Evolutionary conservation across 768 basidiomycete genomes (phyloP).

Genomic region (Rhizopogon sp.): DNA sequence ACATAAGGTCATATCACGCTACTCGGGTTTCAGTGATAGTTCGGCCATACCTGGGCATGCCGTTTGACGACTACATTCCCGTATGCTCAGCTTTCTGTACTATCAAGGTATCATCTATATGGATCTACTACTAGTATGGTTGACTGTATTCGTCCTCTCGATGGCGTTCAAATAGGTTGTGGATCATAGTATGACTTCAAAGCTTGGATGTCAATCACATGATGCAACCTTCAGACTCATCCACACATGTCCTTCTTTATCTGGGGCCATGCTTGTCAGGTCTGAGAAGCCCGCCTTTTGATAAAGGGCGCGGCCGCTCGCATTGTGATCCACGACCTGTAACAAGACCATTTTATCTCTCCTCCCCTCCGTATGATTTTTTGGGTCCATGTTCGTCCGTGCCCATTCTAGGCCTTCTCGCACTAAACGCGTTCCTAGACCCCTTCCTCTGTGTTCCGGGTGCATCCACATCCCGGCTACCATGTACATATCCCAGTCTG

Average conservation of each 20-base stretch:
- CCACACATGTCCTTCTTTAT: slow-evolving; percentile 11
- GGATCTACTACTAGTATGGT: too few relatives aligned
- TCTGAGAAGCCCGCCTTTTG: slow-evolving; percentile 16
- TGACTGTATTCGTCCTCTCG: too few relatives aligned
- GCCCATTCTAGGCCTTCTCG: slow-evolving; percentile 20
- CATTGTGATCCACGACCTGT: slow-evolving; percentile 11
- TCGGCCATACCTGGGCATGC: too few relatives aligned
- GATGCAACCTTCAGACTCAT: slow-evolving; percentile 23
- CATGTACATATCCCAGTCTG: slow-evolving; percentile 16
- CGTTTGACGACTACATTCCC: too few relatives aligned
- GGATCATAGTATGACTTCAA: too few relatives aligned
- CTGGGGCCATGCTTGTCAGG: slow-evolving; percentile 3
- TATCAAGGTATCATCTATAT: too few relatives aligned
- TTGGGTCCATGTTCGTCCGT: slow-evolving; percentile 11
- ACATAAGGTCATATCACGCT: too few relatives aligned
- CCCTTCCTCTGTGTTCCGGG: slow-evolving; percentile 21
- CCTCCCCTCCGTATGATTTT: background rate
- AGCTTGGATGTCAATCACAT: background rate
- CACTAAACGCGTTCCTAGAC: slow-evolving; percentile 13
- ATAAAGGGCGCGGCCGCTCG: slow-evolving; percentile 13
- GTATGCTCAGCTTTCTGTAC: too few relatives aligned
- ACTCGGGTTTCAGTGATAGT: too few relatives aligned
- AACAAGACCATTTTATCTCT: slow-evolving; percentile 15
- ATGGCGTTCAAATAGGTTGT: too few relatives aligned
- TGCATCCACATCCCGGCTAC: slow-evolving; percentile 24